These are phyloP conservation scores for Haemoproteus tartakovskyi DNA, from an alignment of 169 alveolate species.

Conservation along the genomic window DNA sequence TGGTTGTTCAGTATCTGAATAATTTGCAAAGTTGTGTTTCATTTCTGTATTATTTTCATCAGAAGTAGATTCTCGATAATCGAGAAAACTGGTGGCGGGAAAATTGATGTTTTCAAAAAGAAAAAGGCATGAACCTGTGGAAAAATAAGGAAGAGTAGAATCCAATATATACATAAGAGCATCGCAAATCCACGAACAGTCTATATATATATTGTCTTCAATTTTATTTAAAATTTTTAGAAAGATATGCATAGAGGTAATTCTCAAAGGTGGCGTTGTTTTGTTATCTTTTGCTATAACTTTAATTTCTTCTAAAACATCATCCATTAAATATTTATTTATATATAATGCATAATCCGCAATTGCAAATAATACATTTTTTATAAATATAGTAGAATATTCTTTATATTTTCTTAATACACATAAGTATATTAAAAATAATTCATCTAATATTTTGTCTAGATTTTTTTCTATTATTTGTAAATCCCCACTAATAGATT, in stretches of 20 bases:
- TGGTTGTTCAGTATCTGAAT: background rate
- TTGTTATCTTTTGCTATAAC: background rate
- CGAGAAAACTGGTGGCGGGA: conserved; percentile 3
- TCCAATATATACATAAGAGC: conserved; percentile 6
- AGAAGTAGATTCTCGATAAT: background rate
- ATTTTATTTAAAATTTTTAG: conserved; percentile 34
- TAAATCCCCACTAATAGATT: conserved; percentile 50
- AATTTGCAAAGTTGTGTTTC: too few relatives aligned
- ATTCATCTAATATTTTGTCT: conserved; percentile 43
- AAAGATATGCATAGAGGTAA: conserved; percentile 8
- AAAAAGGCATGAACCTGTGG: background rate
- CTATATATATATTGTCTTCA: conserved; percentile 22
- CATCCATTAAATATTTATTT: conserved; percentile 57
- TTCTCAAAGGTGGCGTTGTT: background rate
- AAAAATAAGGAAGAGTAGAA: conserved; percentile 6
- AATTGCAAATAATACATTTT: conserved; percentile 21
- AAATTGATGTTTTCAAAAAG: conserved; percentile 9
- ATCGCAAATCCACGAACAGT: conserved; percentile 42
- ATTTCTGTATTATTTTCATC: background rate
- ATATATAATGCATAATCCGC: conserved; percentile 29
- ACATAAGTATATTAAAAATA: conserved; percentile 37
- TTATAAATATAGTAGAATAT: conserved; percentile 17
- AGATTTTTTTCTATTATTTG: conserved; percentile 31
- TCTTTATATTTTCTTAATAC: conserved; percentile 22
- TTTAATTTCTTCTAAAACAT: conserved; percentile 28